Percentiles rank a stretch among this genome's conserved stretches.
phyloP scores from a whole-genome alignment of 1,139 yeast species.

The Yarrowia galli region DNA sequence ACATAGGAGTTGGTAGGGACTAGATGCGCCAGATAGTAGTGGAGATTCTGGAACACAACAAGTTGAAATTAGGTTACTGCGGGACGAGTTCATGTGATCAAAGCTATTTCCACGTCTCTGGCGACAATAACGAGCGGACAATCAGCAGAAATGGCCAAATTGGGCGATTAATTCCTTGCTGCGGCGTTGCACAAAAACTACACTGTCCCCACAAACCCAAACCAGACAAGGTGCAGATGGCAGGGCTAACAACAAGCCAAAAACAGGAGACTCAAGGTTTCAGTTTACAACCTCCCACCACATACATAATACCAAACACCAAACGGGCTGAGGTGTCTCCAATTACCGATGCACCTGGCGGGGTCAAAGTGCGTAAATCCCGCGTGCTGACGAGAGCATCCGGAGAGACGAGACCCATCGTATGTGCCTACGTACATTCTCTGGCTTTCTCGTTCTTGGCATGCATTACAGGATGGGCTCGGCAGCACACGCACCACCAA shows the following conservation, averaged over 20 bases:
- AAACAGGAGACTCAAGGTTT: constrained; percentile 37
- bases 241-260: constrained; percentile 29
- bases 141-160: not conserved
- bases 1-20: constrained; percentile 9
- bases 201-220: constrained; percentile 37
- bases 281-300: not conserved
- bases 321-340: not conserved
- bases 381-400: constrained; percentile 7
- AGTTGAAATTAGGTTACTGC: not conserved
- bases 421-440: constrained; percentile 10
- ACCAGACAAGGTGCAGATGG: constrained; percentile 2
- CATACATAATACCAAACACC: not conserved
- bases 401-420: constrained; percentile 1
- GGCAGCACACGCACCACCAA: constrained; percentile 1
- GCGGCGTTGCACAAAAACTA: constrained; percentile 30
- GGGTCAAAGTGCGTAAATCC: not conserved
- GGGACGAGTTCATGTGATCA: not conserved
- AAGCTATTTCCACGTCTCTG: not conserved
- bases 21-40: constrained; percentile 2
- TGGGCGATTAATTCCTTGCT: not conserved
- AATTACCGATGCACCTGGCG: constrained; percentile 33
- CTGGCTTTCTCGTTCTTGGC: constrained; percentile 2
- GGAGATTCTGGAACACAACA: not conserved
- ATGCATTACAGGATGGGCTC: constrained; percentile 29
- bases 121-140: not conserved